Evolutionary conservation across 345 rosid species (phyloP).

Genomic region (Carallia pectinifolia): DNA sequence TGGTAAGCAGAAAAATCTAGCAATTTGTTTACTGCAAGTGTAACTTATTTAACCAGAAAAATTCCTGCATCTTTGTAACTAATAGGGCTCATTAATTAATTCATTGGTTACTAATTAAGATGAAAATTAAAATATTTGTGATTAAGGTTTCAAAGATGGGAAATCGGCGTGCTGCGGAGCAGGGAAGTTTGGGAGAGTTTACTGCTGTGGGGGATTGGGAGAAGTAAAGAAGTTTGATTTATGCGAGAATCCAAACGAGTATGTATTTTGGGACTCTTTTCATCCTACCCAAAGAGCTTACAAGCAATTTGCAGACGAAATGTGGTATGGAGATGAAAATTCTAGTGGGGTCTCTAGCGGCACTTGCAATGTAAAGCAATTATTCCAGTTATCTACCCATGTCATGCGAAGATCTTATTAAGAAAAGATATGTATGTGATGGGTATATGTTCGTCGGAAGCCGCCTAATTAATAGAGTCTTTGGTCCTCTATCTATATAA

Average conservation of each 20-base stretch:
- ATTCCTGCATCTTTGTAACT: not conserved
- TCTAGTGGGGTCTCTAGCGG: not conserved
- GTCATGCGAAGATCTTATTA: too few relatives aligned
- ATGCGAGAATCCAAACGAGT: not conserved
- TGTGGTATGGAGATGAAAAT: not conserved
- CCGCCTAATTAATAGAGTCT: too few relatives aligned
- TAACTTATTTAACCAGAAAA: too few relatives aligned
- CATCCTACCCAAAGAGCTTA: not conserved
- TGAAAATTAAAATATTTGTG: too few relatives aligned
- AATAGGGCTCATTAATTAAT: too few relatives aligned
- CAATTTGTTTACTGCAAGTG: too few relatives aligned
- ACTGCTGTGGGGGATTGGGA: not conserved
- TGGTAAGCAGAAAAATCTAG: not conserved
- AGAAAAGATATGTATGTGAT: too few relatives aligned
- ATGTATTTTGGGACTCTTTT: not conserved
- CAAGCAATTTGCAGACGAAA: conserved; percentile 1
- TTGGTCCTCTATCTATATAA: too few relatives aligned
- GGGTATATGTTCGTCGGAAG: too few relatives aligned
- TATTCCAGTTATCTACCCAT: too few relatives aligned
- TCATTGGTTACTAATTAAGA: too few relatives aligned
- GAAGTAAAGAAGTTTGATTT: not conserved
- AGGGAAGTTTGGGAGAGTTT: not conserved
- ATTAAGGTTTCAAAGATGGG: not conserved
- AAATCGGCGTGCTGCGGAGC: not conserved
- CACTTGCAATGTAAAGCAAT: too few relatives aligned